Evolutionary conservation across 116 monocot species (phyloP).

Genomic region (Papilionanthe hybrid): DNA sequence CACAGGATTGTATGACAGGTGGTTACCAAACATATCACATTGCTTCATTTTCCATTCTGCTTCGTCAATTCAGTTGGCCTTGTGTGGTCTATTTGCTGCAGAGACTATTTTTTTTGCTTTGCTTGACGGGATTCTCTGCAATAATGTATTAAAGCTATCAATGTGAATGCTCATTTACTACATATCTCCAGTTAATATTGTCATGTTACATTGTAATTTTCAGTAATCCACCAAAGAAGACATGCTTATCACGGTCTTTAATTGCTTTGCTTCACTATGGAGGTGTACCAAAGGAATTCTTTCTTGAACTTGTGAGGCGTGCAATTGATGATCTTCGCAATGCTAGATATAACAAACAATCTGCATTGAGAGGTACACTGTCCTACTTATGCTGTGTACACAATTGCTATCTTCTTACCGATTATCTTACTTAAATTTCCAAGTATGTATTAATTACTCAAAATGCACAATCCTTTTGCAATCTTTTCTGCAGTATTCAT

Average conservation of each 20-base stretch:
- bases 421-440: background rate
- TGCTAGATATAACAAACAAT: slow-evolving; percentile 15
- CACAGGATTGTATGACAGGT: background rate
- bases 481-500: background rate
- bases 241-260: slow-evolving; percentile 38
- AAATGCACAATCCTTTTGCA: background rate
- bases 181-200: background rate
- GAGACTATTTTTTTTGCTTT: background rate
- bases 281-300: slow-evolving; percentile 59
- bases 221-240: slow-evolving; percentile 52
- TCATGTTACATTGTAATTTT: background rate
- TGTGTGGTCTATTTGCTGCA: background rate
- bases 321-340: slow-evolving; percentile 25
- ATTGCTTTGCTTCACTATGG: slow-evolving; percentile 66
- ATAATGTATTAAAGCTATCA: background rate
- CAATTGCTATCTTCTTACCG: background rate
- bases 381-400: background rate
- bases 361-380: slow-evolving; percentile 42
- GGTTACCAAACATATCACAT: no score
- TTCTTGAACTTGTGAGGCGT: slow-evolving; percentile 39
- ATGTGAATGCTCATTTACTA: background rate
- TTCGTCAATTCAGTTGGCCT: background rate
- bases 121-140: background rate
- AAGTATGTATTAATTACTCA: background rate
- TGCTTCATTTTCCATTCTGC: background rate